A percentile compares a stretch with the other conserved stretches of the same genome.
Evolutionary conservation across 2,329 filamentous ascomycete species (phyloP).

Genomic region (Diplodia scrobiculata): DNA sequence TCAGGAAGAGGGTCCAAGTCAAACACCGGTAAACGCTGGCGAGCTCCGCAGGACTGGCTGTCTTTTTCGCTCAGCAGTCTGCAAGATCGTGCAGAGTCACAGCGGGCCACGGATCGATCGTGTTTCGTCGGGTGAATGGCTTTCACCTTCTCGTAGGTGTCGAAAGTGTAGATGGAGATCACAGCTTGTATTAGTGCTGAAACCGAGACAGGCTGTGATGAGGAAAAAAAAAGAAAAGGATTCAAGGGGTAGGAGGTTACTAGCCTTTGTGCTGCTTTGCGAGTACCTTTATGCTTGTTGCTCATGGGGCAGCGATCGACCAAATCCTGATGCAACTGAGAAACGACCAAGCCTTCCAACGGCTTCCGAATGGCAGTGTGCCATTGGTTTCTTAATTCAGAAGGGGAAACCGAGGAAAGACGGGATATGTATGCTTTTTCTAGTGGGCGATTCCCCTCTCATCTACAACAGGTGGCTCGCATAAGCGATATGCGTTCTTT

Average conservation of each 20-base stretch:
- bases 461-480: too few relatives aligned
- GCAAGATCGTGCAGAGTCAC: neutral
- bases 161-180: neutral
- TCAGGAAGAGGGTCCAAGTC: too few relatives aligned
- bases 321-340: neutral
- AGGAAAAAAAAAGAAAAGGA: too few relatives aligned
- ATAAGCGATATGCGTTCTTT: too few relatives aligned
- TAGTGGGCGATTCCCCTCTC: neutral
- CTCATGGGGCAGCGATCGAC: neutral
- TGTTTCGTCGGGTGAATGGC: neutral
- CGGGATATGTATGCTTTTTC: neutral
- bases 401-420: neutral
- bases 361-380: neutral
- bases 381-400: neutral
- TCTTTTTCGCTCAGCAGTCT: neutral
- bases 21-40: neutral
- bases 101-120: neutral
- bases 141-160: conserved; percentile 13
- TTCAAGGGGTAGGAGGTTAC: too few relatives aligned
- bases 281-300: neutral
- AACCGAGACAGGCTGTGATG: neutral
- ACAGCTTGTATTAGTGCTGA: neutral
- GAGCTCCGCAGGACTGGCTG: neutral
- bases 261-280: neutral
- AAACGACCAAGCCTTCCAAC: neutral